A percentile compares a stretch with the other conserved stretches of the same genome.
phyloP scores from a whole-genome alignment of 257 asterid species.

The Gentiana dahurica region DNA sequence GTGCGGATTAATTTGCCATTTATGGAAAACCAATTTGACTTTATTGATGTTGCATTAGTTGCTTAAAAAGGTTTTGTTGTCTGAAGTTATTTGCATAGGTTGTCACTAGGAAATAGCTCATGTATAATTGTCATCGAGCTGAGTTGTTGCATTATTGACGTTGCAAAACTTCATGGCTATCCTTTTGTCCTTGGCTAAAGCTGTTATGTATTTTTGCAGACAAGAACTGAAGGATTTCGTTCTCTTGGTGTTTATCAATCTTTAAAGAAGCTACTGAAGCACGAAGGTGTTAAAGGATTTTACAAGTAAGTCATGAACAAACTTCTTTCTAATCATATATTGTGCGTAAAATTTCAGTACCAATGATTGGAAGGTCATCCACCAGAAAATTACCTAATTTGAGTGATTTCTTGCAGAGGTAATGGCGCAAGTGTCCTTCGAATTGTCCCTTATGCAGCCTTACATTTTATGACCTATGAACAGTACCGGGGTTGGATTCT shows the following conservation, averaged over 20 bases:
- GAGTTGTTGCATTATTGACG: no score
- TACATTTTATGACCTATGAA: slow-evolving; percentile 95
- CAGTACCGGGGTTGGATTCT: slow-evolving; percentile 69
- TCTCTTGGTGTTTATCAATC: slow-evolving; percentile 78
- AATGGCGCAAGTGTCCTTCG: slow-evolving; percentile 98
- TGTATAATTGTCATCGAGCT: no score
- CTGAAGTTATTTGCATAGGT: no score
- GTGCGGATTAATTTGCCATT: no score
- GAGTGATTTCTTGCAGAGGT: slow-evolving; percentile 44
- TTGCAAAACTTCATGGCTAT: no score
- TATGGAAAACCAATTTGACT: no score
- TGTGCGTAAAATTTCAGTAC: no score
- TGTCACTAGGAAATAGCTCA: no score
- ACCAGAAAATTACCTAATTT: neutral
- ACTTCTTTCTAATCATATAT: no score
- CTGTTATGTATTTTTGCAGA: slow-evolving; percentile 27
- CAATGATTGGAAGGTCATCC: neutral
- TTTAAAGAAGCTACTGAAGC: slow-evolving; percentile 67
- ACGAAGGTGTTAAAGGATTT: slow-evolving; percentile 85
- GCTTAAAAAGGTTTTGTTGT: no score
- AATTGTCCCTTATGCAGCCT: slow-evolving; percentile 91
- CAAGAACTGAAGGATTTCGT: slow-evolving; percentile 79
- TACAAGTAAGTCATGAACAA: slow-evolving; percentile 44
- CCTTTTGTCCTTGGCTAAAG: neutral
- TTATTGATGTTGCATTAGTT: no score